A percentile compares a stretch with the other conserved stretches of the same genome.
Conservation (phyloP, 352 stramenopile genomes). For the Phytophthora melonis region DNA sequence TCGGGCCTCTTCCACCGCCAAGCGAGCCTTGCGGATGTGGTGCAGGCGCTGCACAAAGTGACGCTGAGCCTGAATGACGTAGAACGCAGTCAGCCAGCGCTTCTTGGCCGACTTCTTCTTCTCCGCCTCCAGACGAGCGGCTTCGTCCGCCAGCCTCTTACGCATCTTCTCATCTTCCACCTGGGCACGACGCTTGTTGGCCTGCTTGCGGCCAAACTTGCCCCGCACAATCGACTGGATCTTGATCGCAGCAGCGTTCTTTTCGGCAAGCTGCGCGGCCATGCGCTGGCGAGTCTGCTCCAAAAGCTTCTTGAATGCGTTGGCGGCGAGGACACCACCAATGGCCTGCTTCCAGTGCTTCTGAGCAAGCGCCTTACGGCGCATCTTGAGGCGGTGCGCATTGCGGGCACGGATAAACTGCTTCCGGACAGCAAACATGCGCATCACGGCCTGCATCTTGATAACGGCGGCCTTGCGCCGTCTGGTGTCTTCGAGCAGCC, state of each 20-base stretch:
- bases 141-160: conserved; percentile 79
- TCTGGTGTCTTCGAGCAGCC: conserved; percentile 78
- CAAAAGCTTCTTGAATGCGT: conserved; percentile 78
- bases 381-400: conserved; percentile 66
- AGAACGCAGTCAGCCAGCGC: conserved; percentile 81
- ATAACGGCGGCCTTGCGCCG: conserved; percentile 79
- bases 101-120: conserved; percentile 86
- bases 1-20: conserved; percentile 83
- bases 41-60: conserved; percentile 85
- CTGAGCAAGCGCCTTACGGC: conserved; percentile 69
- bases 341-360: conserved; percentile 83
- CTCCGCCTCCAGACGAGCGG: conserved; percentile 61
- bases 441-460: conserved; percentile 87
- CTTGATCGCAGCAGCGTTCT: conserved; percentile 68
- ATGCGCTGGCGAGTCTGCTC: conserved; percentile 60
- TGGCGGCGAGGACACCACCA: conserved; percentile 66
- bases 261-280: conserved; percentile 42
- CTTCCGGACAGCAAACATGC: conserved; percentile 89
- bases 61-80: conserved; percentile 73
- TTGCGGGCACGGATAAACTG: conserved; percentile 82
- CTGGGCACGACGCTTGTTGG: conserved; percentile 66
- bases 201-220: conserved; percentile 81
- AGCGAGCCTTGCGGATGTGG: conserved; percentile 80
- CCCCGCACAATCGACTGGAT: conserved; percentile 89
- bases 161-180: conserved; percentile 83